These are phyloP conservation scores for Wickerhamomyces bovis DNA, from an alignment of 805 yeast genomes.

Conservation along the genomic window DNA sequence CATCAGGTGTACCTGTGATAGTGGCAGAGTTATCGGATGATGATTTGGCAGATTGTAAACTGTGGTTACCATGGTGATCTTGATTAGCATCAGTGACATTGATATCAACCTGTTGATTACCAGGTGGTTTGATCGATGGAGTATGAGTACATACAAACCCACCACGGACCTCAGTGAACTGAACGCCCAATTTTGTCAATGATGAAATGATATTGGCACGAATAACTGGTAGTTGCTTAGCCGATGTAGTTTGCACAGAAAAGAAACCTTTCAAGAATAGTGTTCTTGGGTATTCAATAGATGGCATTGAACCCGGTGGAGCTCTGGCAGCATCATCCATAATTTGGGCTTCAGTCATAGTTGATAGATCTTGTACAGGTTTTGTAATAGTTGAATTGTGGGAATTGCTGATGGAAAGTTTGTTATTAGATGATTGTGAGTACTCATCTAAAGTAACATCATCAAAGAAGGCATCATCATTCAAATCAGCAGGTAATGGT, in stretches of 20 bases:
- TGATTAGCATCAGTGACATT: slow-evolving; percentile 3
- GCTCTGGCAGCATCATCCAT: slow-evolving; percentile 48
- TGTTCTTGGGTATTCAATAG: slow-evolving; percentile 89
- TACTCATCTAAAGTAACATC: slow-evolving; percentile 59
- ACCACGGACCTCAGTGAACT: slow-evolving; percentile 85
- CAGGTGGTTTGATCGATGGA: slow-evolving; percentile 34
- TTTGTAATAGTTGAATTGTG: slow-evolving; percentile 13
- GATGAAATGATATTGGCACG: slow-evolving; percentile 78
- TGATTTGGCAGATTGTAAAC: slow-evolving; percentile 10
- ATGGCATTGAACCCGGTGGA: slow-evolving; percentile 79
- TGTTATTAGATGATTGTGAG: slow-evolving; percentile 14
- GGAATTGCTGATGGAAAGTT: slow-evolving; percentile 15
- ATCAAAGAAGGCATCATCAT: slow-evolving; percentile 42
- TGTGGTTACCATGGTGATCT: slow-evolving; percentile 1
- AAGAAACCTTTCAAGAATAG: slow-evolving; percentile 89
- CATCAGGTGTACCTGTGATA: slow-evolving; percentile 2
- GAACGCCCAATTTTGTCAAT: slow-evolving; percentile 68
- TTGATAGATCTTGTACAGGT: slow-evolving; percentile 9
- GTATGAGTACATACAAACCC: slow-evolving; percentile 82
- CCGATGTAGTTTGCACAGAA: slow-evolving; percentile 90
- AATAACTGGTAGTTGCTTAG: slow-evolving; percentile 84
- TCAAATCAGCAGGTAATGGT: slow-evolving; percentile 27
- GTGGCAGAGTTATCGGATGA: slow-evolving; percentile 11
- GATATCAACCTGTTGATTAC: slow-evolving; percentile 4
- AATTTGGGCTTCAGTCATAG: slow-evolving; percentile 42